Base-by-base conservation (phyloP, 495 filamentous ascomycete species). In the Barbatosphaeria neglecta region DNA sequence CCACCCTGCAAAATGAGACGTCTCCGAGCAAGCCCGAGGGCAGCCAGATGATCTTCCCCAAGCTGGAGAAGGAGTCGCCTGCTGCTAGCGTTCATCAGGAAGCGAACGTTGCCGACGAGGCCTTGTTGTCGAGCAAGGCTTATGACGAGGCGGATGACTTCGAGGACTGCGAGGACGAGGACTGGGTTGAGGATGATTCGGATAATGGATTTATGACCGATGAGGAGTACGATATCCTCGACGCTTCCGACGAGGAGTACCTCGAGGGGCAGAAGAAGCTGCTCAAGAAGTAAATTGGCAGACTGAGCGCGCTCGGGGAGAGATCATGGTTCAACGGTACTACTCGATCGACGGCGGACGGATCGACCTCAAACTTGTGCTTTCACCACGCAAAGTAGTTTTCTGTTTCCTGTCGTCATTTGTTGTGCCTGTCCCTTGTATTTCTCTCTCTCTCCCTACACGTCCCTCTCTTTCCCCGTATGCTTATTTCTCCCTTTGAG, bases 201-300 rank as follows among this genome's bases (percentile, higher is more conserved):
- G 75, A 74, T 37, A 68, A 73, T 43, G 84, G 80, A 7, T 95
- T 93, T 73, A 63, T 93, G 65, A 96, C 93, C 11, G 92, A 98
- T 53, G 92, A 97, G 55, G 92, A 98, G 68, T 98, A 95, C 55
- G 92, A 98, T 52, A 83, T 97, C 50, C 81, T 97, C 22, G 87
- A 94, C 68, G 93, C 89, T 19, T 93, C 86, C 49, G 93, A 97
- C 50, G 89, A 95, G 58, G 92, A 98, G 61, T 83, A 75, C 48
- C 60, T 82, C 47, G 73, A 60, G 47, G 59, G 59, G 44, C 60
- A 73, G 56, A 53, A 55, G 45, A 63, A 61, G 45, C 41, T 35
- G 16, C 35, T 48, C 8, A 64, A 54, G 57, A 69, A 71, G 48
- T 71, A 62, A 22, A 15, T 22, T 15, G 18, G 4, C 4, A 11